phyloP scores from a whole-genome alignment of 345 rosid genomes.

The Rhodomyrtus tomentosa region DNA sequence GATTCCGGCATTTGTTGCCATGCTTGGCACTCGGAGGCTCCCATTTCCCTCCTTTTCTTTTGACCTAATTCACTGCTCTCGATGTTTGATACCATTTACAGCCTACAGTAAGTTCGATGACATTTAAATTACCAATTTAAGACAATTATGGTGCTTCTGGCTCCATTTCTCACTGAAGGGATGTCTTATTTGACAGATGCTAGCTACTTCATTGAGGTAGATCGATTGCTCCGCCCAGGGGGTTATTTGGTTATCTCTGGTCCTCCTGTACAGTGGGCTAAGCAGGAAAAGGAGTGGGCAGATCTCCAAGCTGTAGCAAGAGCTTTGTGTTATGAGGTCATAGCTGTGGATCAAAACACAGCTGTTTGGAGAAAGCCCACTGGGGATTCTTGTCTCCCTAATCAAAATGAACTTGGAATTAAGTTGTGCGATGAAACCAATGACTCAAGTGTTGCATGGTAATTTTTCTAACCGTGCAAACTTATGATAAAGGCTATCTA shows the following conservation, averaged over 20 bases:
- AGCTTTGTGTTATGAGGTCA: conserved; percentile 77
- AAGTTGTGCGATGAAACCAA: conserved; percentile 58
- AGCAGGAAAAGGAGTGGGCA: conserved; percentile 98
- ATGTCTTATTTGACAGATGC: conserved; percentile 56
- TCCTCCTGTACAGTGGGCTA: conserved; percentile 98
- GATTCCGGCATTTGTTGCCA: conserved; percentile 92
- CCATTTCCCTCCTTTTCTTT: conserved; percentile 89
- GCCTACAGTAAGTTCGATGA: conserved; percentile 71
- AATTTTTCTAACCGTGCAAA: conserved; percentile 4
- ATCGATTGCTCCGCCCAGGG: conserved; percentile 82
- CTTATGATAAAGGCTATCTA: background rate
- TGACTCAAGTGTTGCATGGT: conserved; percentile 78
- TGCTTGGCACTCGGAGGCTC: conserved; percentile 98
- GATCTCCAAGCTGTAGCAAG: conserved; percentile 94
- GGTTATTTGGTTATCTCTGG: conserved; percentile 96
- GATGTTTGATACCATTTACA: conserved; percentile 90
- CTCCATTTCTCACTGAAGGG: conserved; percentile 6
- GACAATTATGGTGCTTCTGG: background rate
- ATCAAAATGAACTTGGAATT: conserved; percentile 69
- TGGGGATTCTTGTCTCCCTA: conserved; percentile 62
- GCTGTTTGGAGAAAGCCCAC: conserved; percentile 90
- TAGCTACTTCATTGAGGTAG: conserved; percentile 87
- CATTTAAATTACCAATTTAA: background rate
- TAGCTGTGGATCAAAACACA: conserved; percentile 86
- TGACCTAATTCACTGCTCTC: conserved; percentile 84